phyloP scores from a whole-genome alignment of 2,329 filamentous ascomycete genomes.

The Teratosphaeria nubilosa region DNA sequence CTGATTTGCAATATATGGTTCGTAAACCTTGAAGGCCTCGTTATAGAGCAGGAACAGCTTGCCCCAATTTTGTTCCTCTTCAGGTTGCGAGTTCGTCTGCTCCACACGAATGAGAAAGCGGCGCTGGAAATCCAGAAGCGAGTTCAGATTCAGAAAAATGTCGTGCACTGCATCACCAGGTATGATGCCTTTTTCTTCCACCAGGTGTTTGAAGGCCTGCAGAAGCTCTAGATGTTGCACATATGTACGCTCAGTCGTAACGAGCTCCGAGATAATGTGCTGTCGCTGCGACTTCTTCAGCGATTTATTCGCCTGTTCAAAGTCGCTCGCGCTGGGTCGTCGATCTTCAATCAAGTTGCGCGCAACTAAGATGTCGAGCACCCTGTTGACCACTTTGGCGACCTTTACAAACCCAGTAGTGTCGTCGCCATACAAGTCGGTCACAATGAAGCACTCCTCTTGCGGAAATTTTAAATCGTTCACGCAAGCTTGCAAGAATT shows the following conservation, averaged over 20 bases:
- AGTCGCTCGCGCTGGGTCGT: conserved; percentile 44
- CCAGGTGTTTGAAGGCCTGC: conserved; percentile 78
- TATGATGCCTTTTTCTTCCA: conserved; percentile 80
- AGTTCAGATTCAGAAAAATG: conserved; percentile 94
- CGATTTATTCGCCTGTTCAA: conserved; percentile 34
- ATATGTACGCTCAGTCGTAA: conserved; percentile 94
- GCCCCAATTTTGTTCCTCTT: conserved; percentile 82
- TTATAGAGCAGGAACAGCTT: conserved; percentile 77
- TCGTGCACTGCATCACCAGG: conserved; percentile 84
- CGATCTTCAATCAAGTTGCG: conserved; percentile 60
- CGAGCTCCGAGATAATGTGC: conserved; percentile 81
- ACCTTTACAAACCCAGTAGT: conserved; percentile 98
- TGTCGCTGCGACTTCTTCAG: conserved; percentile 62
- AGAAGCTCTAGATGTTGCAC: conserved; percentile 93
- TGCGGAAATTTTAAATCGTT: conserved; percentile 69
- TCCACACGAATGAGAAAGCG: conserved; percentile 92
- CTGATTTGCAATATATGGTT: conserved; percentile 95
- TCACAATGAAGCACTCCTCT: conserved; percentile 82
- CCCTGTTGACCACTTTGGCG: conserved; percentile 81
- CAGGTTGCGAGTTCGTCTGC: conserved; percentile 78
- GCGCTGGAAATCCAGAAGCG: conserved; percentile 88
- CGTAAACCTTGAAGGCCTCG: conserved; percentile 83
- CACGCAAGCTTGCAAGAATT: conserved; percentile 83
- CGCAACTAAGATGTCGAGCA: conserved; percentile 75
- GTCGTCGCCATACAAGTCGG: conserved; percentile 83